These are phyloP conservation scores for Adansonia grandidieri DNA, from an alignment of 441 rosid genomes.

Conservation along the genomic window DNA sequence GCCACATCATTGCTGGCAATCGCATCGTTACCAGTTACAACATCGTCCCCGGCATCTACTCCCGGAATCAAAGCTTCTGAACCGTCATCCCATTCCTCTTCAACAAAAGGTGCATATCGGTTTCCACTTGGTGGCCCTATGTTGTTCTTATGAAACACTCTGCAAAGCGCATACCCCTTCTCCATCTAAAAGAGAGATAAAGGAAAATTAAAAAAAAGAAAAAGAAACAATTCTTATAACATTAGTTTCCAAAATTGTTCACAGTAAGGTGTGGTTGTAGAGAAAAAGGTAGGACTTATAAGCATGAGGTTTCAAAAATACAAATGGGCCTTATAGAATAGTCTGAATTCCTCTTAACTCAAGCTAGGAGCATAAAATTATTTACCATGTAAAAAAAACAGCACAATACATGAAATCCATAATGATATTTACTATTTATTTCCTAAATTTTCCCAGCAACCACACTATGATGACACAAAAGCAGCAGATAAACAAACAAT, in stretches of 20 bases:
- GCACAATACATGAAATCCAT: slow-evolving; percentile 1
- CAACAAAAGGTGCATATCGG: slow-evolving; percentile 89
- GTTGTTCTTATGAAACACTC: slow-evolving; percentile 89
- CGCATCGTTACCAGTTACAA: not conserved
- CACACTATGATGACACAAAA: not conserved
- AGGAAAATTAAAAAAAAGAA: slow-evolving; percentile 14
- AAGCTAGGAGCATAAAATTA: not conserved
- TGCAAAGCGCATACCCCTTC: slow-evolving; percentile 81
- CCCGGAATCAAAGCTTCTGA: slow-evolving; percentile 64
- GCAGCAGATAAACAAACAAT: not conserved
- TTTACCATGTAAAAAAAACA: not conserved
- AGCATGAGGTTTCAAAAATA: not conserved
- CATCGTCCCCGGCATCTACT: slow-evolving; percentile 47
- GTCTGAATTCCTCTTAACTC: not conserved
- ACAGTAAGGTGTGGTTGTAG: not conserved
- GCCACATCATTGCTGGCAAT: not conserved
- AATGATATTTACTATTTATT: slow-evolving; percentile 3
- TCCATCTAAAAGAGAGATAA: slow-evolving; percentile 36
- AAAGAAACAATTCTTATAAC: slow-evolving; percentile 22
- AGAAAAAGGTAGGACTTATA: slow-evolving; percentile 10
- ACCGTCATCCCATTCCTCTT: slow-evolving; percentile 90
- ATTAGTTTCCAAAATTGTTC: not conserved
- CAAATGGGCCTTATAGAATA: not conserved
- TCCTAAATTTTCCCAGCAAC: slow-evolving; percentile 2
- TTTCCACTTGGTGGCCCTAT: slow-evolving; percentile 93